Evolutionary conservation across 169 alveolate genomes (phyloP).

Genomic region (Eimeria sp.): DNA sequence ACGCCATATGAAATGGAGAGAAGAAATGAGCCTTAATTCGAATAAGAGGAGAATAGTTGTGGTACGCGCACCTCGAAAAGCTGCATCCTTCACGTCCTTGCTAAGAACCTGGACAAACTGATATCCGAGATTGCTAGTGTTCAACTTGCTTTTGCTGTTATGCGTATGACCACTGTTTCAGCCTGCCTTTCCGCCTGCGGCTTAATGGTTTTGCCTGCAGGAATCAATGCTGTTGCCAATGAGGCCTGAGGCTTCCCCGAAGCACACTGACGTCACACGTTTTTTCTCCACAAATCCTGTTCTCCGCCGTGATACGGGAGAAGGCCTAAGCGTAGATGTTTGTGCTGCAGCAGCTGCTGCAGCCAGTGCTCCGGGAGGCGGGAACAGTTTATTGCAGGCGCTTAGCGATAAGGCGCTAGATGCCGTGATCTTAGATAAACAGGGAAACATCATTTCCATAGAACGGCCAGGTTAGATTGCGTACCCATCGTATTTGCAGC

Average conservation of each 20-base stretch:
- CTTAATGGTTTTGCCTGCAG: background rate
- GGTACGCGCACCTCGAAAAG: background rate
- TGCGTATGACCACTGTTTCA: background rate
- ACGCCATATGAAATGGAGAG: slow-evolving; percentile 78
- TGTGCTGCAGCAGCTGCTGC: slow-evolving; percentile 72
- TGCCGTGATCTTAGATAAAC: slow-evolving; percentile 72
- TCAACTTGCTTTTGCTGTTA: background rate
- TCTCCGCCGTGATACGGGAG: slow-evolving; percentile 57
- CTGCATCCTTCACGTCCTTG: background rate
- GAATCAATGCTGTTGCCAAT: slow-evolving; percentile 72
- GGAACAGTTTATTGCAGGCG: slow-evolving; percentile 33
- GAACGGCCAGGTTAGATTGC: slow-evolving; percentile 80
- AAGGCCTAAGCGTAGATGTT: background rate
- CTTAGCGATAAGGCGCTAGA: slow-evolving; percentile 65
- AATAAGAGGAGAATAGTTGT: slow-evolving; percentile 52
- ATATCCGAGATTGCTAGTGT: background rate
- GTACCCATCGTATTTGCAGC: background rate
- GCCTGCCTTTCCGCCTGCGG: background rate
- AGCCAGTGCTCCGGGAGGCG: slow-evolving; percentile 64
- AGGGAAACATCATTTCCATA: slow-evolving; percentile 78
- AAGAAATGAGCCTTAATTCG: slow-evolving; percentile 15
- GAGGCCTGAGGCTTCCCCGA: slow-evolving; percentile 71
- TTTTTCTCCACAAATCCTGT: slow-evolving; percentile 72
- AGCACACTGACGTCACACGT: slow-evolving; percentile 68
- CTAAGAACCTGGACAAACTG: background rate